Conservation (phyloP, 805 yeast species). For the Schizosaccharomyces lindneri region DNA sequence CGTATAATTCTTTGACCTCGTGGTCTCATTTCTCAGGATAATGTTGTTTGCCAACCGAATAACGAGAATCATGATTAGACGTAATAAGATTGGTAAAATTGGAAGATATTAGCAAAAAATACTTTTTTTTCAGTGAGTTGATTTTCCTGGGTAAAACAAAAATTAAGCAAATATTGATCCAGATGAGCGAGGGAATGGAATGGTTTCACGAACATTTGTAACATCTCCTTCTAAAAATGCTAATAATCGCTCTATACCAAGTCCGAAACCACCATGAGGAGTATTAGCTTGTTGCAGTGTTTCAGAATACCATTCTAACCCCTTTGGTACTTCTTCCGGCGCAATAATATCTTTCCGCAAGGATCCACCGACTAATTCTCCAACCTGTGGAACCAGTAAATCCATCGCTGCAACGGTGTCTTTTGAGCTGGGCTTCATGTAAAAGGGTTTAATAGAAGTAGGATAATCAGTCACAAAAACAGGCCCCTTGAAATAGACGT, state of each 20-base stretch:
- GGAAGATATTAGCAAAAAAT: too few relatives aligned
- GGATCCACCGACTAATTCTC: conserved; percentile 88
- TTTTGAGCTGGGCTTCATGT: conserved; percentile 34
- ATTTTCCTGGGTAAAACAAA: too few relatives aligned
- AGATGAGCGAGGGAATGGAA: conserved; percentile 60
- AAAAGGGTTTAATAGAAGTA: conserved; percentile 53
- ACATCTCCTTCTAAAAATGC: conserved; percentile 49
- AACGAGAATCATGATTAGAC: too few relatives aligned
- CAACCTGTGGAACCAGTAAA: conserved; percentile 67
- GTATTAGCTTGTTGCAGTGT: conserved; percentile 53
- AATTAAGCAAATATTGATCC: neutral
- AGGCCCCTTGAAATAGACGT: conserved; percentile 36
- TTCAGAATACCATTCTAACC: conserved; percentile 55
- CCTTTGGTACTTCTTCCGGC: conserved; percentile 21
- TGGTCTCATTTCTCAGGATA: too few relatives aligned
- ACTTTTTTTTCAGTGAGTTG: too few relatives aligned
- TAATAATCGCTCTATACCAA: conserved; percentile 74
- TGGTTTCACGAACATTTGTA: conserved; percentile 53
- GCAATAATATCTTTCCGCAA: conserved; percentile 50
- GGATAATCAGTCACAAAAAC: conserved; percentile 87
- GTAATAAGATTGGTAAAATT: too few relatives aligned
- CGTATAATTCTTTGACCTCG: too few relatives aligned
- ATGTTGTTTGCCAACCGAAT: too few relatives aligned
- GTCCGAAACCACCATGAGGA: conserved; percentile 94
- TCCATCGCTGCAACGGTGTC: conserved; percentile 77